Evolutionary conservation across 164 flowering plant genomes (phyloP).

Genomic region (Berberis thunbergii): DNA sequence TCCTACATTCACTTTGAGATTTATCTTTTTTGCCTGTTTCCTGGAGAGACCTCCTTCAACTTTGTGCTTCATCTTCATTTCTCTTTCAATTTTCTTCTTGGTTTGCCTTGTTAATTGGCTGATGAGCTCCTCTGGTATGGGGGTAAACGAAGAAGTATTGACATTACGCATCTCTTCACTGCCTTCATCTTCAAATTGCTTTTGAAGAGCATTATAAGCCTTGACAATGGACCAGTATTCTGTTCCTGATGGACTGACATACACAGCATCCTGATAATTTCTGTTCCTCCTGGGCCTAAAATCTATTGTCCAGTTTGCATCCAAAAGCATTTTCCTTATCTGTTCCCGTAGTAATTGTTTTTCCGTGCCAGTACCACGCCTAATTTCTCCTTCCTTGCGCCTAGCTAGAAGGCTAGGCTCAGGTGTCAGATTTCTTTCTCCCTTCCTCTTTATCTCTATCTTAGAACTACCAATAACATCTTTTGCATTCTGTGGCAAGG

Average conservation of each 20-base stretch:
- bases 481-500: slow-evolving; percentile 20
- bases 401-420: slow-evolving; percentile 13
- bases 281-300: slow-evolving; percentile 44
- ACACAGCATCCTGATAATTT: slow-evolving; percentile 65
- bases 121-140: slow-evolving; percentile 53
- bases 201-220: slow-evolving; percentile 53
- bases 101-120: slow-evolving; percentile 72
- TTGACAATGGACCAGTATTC: slow-evolving; percentile 65
- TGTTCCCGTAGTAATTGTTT: slow-evolving; percentile 45
- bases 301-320: slow-evolving; percentile 72
- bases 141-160: slow-evolving; percentile 32
- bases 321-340: slow-evolving; percentile 39
- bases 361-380: slow-evolving; percentile 14
- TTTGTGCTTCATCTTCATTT: slow-evolving; percentile 39
- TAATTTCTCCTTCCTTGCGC: slow-evolving; percentile 24
- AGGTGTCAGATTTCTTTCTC: slow-evolving; percentile 20
- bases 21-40: slow-evolving; percentile 20
- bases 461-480: slow-evolving; percentile 11
- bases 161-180: slow-evolving; percentile 17
- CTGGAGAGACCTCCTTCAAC: slow-evolving; percentile 12
- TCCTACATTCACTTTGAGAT: slow-evolving; percentile 27
- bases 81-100: slow-evolving; percentile 53
- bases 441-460: slow-evolving; percentile 10
- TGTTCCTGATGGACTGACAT: slow-evolving; percentile 48
- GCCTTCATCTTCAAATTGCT: slow-evolving; percentile 34